phyloP scores from a whole-genome alignment of 768 basidiomycete species.

The Lactarius quietus region DNA sequence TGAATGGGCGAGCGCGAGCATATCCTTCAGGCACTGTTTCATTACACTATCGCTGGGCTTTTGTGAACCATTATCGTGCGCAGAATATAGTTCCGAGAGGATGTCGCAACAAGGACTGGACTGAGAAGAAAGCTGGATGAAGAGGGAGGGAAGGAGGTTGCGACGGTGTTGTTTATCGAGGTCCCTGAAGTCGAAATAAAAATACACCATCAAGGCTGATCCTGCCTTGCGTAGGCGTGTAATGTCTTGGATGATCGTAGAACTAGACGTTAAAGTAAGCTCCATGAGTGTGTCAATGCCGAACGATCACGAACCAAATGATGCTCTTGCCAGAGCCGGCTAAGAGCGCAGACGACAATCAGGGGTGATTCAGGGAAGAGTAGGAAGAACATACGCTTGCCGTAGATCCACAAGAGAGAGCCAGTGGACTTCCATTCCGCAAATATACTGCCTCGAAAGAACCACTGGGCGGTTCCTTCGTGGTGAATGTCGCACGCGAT shows the following conservation, averaged over 20 bases:
- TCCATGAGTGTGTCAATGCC: no score
- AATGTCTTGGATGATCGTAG: not conserved
- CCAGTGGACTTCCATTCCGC: not conserved
- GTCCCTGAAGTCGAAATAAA: no score
- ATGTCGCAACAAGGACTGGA: not conserved
- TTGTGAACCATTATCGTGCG: not conserved
- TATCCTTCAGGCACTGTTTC: not conserved
- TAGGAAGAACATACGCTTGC: no score
- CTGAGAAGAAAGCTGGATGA: not conserved
- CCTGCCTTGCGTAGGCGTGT: not conserved
- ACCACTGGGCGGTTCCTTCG: not conserved
- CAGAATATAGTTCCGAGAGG: not conserved
- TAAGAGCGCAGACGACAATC: no score
- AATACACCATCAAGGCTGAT: no score
- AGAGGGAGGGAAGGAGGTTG: not conserved
- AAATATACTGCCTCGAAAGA: not conserved
- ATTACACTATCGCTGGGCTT: not conserved
- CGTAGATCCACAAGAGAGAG: no score
- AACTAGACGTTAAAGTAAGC: not conserved
- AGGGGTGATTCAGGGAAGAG: no score
- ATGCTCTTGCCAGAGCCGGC: no score
- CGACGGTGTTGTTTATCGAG: not conserved
- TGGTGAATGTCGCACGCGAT: not conserved
- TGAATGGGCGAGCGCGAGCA: not conserved
- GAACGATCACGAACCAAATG: no score